Evolutionary conservation across 352 stramenopile species (phyloP), one percentile per base, ranked within the genome.

Genomic region (Pythium chondricola): DNA sequence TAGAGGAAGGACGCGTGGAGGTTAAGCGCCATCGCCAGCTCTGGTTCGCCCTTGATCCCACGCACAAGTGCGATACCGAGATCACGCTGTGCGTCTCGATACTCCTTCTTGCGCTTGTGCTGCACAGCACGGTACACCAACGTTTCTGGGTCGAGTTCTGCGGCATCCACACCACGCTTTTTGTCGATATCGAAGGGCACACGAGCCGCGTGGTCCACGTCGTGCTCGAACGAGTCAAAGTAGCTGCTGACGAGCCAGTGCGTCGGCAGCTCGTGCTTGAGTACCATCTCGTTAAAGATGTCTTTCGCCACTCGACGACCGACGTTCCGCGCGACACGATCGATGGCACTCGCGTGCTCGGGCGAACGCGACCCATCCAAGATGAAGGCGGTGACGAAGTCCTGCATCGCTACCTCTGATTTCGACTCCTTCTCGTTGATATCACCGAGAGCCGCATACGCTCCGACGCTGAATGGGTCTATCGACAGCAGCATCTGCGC

Each of bases 161-260:
- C n/a, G 8, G 59, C 37, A n/a, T 74, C 45, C 1, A 62, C 29
- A 6, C 43, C 44, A 17, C 69, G 42, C 30, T 64, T 69, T 56
- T 88, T 88, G n/a, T 64, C 67, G 29, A 90, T 77, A 27, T 87
- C 74, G 24, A 73, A 74, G 9, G 77, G 65, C 11, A 89, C 53
- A 25, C 72, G 65, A 7, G 71, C 63, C 18, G 65, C 63, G 41
- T 80, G 69, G 51, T 93, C 80, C 8, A 64, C 65, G 40, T 93
- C 82, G 43, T 89, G 77, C 56, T 86, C 76, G 29, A 93, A 91
- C 26, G 77, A 77, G 36, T 88, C 75, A 56, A 93, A 91, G 64
- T 93, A 93, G 61, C 82, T 93, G 8, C 85, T 52, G 27, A 90
- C 78, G 22, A 93, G 69, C 82, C 80, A 93, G 16, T 61, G 45